These are phyloP conservation scores for Vanrija sp. DNA, from an alignment of 1,284 basidiomycete species.

Conservation along the genomic window DNA sequence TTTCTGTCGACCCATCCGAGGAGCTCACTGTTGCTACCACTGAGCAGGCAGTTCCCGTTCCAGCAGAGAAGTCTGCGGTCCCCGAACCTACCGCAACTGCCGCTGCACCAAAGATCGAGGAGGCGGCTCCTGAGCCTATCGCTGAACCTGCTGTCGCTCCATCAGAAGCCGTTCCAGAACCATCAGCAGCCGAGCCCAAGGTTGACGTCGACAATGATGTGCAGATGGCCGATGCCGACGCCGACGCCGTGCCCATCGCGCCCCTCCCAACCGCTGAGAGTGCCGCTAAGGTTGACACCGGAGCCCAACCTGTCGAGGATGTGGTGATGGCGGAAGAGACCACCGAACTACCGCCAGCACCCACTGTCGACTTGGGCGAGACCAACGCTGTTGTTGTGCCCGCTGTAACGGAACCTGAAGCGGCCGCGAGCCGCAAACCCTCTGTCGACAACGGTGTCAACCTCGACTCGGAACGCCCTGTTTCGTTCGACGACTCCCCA, in stretches of 20 bases:
- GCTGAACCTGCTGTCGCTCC: not conserved
- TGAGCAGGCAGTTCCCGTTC: too few species aligned
- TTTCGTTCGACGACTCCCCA: too few species aligned
- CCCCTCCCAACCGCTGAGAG: not conserved
- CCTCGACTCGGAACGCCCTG: too few species aligned
- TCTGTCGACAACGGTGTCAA: not conserved
- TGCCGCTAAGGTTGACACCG: not conserved
- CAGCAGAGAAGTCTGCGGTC: too few species aligned
- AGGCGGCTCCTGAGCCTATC: not conserved
- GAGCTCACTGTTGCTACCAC: too few species aligned
- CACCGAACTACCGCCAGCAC: too few species aligned
- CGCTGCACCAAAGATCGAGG: too few species aligned
- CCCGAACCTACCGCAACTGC: too few species aligned
- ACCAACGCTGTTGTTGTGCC: too few species aligned
- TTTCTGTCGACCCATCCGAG: too few species aligned
- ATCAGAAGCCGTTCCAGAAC: not conserved
- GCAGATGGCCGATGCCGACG: conserved; percentile 1
- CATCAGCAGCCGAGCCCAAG: not conserved
- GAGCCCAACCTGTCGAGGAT: not conserved
- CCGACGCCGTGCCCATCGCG: not conserved
- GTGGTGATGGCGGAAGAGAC: conserved; percentile 2
- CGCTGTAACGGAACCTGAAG: too few species aligned
- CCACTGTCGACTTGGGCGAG: too few species aligned
- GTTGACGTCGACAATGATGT: conserved; percentile 4
- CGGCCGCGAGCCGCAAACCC: not conserved